phyloP scores from a whole-genome alignment of 2,329 filamentous ascomycete genomes.

The Scopulariopsis brevicaulis region DNA sequence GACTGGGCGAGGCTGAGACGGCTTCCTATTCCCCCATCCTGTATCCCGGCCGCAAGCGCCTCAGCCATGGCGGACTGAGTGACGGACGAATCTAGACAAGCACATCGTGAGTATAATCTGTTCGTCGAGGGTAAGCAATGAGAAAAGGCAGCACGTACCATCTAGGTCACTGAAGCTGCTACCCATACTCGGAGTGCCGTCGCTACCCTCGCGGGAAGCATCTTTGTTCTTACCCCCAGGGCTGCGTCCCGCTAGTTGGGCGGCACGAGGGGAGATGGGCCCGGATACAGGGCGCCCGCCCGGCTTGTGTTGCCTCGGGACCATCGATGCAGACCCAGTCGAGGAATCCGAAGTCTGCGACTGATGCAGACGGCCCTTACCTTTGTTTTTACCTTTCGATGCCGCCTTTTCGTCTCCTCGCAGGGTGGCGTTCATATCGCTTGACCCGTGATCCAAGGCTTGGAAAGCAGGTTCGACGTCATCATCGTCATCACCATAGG shows the following conservation, averaged over 20 bases:
- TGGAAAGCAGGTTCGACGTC: constrained; percentile 46
- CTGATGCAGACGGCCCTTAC: constrained; percentile 25
- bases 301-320: constrained; percentile 16
- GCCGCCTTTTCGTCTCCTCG: constrained; percentile 24
- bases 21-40: constrained; percentile 44
- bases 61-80: constrained; percentile 75
- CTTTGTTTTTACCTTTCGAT: constrained; percentile 8
- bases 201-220: constrained; percentile 50
- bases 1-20: constrained; percentile 18
- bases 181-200: constrained; percentile 69
- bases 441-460: constrained; percentile 27
- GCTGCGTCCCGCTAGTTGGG: constrained; percentile 45
- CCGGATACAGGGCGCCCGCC: constrained; percentile 24
- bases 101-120: background rate
- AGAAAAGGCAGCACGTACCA: constrained; percentile 31
- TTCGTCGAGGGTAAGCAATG: background rate
- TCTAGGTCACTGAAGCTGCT: constrained; percentile 82
- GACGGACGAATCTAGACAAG: constrained; percentile 59
- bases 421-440: constrained; percentile 41
- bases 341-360: constrained; percentile 56
- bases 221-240: constrained; percentile 37
- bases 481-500: constrained; percentile 42
- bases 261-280: constrained; percentile 45
- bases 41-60: constrained; percentile 61
- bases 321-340: constrained; percentile 34